These are phyloP conservation scores for Datisca glomerata DNA, from an alignment of 306 rosid species.

Conservation along the genomic window DNA sequence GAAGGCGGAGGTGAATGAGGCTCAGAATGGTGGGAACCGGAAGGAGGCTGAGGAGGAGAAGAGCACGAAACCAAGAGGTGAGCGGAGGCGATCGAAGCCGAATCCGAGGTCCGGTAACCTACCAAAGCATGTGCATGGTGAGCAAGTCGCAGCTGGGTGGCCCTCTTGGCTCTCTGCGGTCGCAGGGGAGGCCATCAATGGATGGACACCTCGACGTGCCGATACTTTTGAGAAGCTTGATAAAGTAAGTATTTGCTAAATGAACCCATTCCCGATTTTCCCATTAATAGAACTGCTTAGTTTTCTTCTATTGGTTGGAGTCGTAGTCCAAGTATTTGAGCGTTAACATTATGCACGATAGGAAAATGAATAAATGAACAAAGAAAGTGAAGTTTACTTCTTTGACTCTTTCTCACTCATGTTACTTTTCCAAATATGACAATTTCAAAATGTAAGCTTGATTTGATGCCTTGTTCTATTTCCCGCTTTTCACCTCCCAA, in stretches of 20 bases:
- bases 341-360: too few species aligned
- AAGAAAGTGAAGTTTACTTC: too few species aligned
- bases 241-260: conserved; percentile 29
- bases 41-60: conserved; percentile 36
- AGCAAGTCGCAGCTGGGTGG: conserved; percentile 99
- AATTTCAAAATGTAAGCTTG: neutral
- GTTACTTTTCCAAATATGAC: neutral
- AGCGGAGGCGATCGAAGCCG: conserved; percentile 60
- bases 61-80: conserved; percentile 39
- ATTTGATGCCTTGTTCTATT: neutral
- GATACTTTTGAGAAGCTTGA: conserved; percentile 90
- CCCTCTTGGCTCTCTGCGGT: conserved; percentile 97
- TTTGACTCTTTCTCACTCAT: too few species aligned
- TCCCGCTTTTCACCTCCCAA: too few species aligned
- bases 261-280: neutral
- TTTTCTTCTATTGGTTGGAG: too few species aligned
- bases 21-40: conserved; percentile 30
- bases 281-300: neutral
- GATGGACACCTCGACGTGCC: conserved; percentile 86
- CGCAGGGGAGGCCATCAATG: conserved; percentile 95
- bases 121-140: conserved; percentile 75
- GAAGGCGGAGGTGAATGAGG: conserved; percentile 21
- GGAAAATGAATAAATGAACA: too few species aligned
- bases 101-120: conserved; percentile 88
- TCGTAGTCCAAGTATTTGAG: too few species aligned